Conservation (phyloP, 2,329 filamentous ascomycete species). For the Aspergillus uvarum region DNA sequence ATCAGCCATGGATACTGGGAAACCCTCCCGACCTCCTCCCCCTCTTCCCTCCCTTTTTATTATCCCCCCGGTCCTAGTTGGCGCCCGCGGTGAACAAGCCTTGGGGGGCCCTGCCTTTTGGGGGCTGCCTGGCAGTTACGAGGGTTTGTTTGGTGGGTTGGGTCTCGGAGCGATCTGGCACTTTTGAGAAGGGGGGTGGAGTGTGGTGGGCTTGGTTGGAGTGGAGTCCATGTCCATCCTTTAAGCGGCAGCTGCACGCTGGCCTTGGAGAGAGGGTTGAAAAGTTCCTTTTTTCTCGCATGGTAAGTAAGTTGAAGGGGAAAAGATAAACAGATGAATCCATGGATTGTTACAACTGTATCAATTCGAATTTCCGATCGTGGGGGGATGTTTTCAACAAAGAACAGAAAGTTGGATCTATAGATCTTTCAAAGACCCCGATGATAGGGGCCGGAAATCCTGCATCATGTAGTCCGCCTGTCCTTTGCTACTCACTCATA, state of each 20-base stretch:
- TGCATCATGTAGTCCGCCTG: neutral
- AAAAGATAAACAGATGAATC: neutral
- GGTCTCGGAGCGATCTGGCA: constrained; percentile 22
- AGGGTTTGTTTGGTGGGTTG: constrained; percentile 13
- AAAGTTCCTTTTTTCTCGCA: neutral
- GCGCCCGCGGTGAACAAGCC: constrained; percentile 24
- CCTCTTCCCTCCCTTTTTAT: neutral
- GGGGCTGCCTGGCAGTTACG: constrained; percentile 5
- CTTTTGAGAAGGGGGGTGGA: constrained; percentile 4
- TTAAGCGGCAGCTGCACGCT: constrained; percentile 5
- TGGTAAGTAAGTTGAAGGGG: neutral
- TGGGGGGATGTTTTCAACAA: neutral
- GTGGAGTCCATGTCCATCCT: constrained; percentile 14
- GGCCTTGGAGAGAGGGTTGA: constrained; percentile 9
- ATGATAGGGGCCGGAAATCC: neutral
- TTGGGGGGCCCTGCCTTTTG: constrained; percentile 1
- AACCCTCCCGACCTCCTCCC: neutral
- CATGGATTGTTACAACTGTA: neutral
- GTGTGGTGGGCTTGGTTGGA: neutral
- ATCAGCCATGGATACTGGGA: constrained; percentile 1
- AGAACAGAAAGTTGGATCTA: neutral
- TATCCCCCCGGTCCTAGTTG: constrained; percentile 16
- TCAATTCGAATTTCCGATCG: neutral
- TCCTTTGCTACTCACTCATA: neutral
- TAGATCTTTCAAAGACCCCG: neutral